Evolutionary conservation across 768 basidiomycete species (phyloP), one percentile per base, ranked within the genome.

Genomic region (Rubroboletus satanas): DNA sequence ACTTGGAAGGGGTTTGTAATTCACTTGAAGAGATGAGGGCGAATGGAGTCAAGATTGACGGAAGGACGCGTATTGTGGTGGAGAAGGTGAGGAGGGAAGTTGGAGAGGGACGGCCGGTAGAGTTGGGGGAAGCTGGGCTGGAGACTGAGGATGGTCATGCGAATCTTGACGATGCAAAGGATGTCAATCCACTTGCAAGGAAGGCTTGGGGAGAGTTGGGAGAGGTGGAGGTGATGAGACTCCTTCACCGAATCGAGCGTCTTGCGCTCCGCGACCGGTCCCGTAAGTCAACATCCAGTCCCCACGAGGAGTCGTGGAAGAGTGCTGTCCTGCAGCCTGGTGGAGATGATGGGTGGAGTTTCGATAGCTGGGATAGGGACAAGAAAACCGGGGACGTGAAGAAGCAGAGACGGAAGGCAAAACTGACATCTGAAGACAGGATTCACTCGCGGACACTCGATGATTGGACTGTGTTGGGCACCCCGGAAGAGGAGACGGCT

Each of bases 11-110:
- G 28, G 85, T 93, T 0, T 80, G 81, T 49, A 79, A 81, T 18
- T 83, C 86, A 6, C 70, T 96, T 17, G 79, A 85, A 54, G 93
- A 95, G 68, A 95, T 97, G 93, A 70, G 74, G 23, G 76, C 83
- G 37, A 92, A 94, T 61, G 90, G 88, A 14, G 84, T 96, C 12
- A 78, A 76, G 35, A 71, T 81, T 39, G 85, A 94, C 62, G 66
- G 64, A 15, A 74, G 72, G 38, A 94, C 91, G 2, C 78, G 81
- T 11, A 73, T 73, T 28, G 66, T 93, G 17, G 78, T 85, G 12
- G 87, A 88, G 54, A 74, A 62, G 15, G 74, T 93, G 18, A 77
- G 89, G 32, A 74, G 81, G 50, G 83, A 90, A 49, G 78, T 87
- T 10, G 82, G 80, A 26, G 75, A 77, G 58, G 75, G 77, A 48